A percentile compares a stretch with the other conserved stretches of the same genome.
Conservation (phyloP, 2,329 filamentous ascomycete species). For the Periconia digitata region DNA sequence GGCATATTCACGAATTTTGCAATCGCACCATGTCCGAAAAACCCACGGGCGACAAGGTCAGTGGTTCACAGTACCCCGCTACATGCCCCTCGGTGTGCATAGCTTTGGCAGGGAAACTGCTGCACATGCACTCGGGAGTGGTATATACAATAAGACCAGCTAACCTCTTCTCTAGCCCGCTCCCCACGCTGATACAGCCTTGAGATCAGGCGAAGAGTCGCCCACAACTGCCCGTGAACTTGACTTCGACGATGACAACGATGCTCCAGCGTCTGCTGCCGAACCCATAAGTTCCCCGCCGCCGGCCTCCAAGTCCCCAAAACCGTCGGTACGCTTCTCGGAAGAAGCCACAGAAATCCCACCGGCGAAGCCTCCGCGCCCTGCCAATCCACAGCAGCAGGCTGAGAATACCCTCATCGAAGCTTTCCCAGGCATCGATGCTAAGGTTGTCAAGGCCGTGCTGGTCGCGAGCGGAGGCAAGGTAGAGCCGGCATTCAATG, state of each 20-base stretch:
- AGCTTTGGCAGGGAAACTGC: slow-evolving; percentile 3
- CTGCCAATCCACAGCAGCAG: slow-evolving; percentile 78
- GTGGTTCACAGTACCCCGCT: slow-evolving; percentile 6
- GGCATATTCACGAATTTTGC: background rate
- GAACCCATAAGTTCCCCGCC: slow-evolving; percentile 44
- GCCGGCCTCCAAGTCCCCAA: slow-evolving; percentile 42
- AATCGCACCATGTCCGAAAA: slow-evolving; percentile 22
- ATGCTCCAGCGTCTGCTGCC: slow-evolving; percentile 39
- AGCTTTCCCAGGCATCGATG: slow-evolving; percentile 85
- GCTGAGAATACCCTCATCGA: slow-evolving; percentile 87
- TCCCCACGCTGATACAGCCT: slow-evolving; percentile 41
- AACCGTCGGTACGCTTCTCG: slow-evolving; percentile 50
- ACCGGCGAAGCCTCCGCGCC: slow-evolving; percentile 77
- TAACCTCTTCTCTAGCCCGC: slow-evolving; percentile 33
- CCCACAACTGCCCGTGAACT: slow-evolving; percentile 59
- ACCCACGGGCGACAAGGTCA: slow-evolving; percentile 33
- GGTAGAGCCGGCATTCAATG: slow-evolving; percentile 94
- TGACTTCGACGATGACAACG: slow-evolving; percentile 60
- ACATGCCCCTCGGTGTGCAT: slow-evolving; percentile 24
- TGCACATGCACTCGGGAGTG: background rate
- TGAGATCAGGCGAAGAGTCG: slow-evolving; percentile 47
- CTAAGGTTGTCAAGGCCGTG: slow-evolving; percentile 80
- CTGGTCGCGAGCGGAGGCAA: slow-evolving; percentile 81
- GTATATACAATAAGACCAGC: background rate
- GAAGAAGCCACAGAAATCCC: slow-evolving; percentile 58